A percentile compares a stretch with the other conserved stretches of the same genome.
phyloP scores from a whole-genome alignment of 2,329 filamentous ascomycete genomes.

The Diaporthe longicolla region DNA sequence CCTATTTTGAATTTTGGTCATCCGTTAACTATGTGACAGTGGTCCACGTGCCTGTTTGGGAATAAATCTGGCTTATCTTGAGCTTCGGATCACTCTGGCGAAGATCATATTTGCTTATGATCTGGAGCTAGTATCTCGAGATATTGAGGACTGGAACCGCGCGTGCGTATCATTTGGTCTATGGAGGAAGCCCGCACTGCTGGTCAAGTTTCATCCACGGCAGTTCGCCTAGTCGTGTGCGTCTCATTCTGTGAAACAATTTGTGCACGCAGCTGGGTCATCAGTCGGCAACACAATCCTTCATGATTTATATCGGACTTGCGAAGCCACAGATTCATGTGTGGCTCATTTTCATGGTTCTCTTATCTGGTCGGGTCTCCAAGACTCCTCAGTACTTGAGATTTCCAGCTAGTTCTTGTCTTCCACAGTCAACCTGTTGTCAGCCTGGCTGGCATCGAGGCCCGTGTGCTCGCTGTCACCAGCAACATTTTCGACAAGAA shows the following conservation, averaged over 20 bases:
- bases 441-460: too few species aligned
- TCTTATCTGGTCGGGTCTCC: neutral
- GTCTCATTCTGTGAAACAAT: neutral
- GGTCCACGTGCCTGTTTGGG: constrained; percentile 41
- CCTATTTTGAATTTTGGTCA: neutral
- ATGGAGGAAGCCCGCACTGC: constrained; percentile 36
- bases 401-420: neutral
- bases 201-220: constrained; percentile 38
- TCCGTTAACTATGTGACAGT: neutral
- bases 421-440: neutral
- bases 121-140: constrained; percentile 38
- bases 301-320: too few species aligned
- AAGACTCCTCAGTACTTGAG: too few species aligned
- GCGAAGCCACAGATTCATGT: too few species aligned
- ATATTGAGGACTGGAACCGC: constrained; percentile 38
- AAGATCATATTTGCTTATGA: constrained; percentile 51
- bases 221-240: neutral
- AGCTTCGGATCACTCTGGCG: constrained; percentile 48
- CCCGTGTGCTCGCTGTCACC: neutral
- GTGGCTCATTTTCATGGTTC: neutral
- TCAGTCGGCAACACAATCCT: neutral
- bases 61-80: constrained; percentile 48
- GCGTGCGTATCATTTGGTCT: constrained; percentile 30
- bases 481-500: neutral
- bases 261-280: neutral